Conservation (phyloP, 2,329 filamentous ascomycete species). For the Claviceps fusiformis region DNA sequence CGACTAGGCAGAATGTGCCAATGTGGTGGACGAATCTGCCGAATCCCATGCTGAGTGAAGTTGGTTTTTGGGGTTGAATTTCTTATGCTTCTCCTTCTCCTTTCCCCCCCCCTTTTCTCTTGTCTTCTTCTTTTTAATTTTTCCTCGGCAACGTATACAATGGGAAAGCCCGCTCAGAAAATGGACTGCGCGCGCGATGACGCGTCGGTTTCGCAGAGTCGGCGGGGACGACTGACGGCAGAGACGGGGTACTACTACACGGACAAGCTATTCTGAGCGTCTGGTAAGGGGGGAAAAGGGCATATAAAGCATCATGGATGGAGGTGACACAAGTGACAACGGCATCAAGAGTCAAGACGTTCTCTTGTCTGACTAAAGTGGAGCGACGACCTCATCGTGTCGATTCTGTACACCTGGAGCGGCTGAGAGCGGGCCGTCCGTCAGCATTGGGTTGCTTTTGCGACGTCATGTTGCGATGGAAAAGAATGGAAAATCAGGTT, state of each 20-base stretch:
- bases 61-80: not conserved
- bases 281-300: not conserved
- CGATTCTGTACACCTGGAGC: not conserved
- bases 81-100: not conserved
- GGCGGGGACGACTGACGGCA: not conserved
- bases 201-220: not conserved
- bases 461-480: not conserved
- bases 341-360: not conserved
- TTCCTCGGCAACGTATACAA: no score
- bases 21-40: constrained; percentile 41
- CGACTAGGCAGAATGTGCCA: constrained; percentile 43
- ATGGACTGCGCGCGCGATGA: no score
- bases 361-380: not conserved
- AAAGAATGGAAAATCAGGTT: not conserved
- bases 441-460: not conserved
- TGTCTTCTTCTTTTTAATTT: not conserved
- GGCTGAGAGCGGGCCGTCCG: not conserved
- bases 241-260: not conserved
- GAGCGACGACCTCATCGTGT: not conserved
- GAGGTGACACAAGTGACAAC: not conserved
- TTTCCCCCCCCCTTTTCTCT: not conserved
- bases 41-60: constrained; percentile 25
- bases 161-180: no score
- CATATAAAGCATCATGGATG: constrained; percentile 6
- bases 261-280: not conserved